These are phyloP conservation scores for Phytomonas sp. DNA, from an alignment of 208 protist species.

Conservation along the genomic window DNA sequence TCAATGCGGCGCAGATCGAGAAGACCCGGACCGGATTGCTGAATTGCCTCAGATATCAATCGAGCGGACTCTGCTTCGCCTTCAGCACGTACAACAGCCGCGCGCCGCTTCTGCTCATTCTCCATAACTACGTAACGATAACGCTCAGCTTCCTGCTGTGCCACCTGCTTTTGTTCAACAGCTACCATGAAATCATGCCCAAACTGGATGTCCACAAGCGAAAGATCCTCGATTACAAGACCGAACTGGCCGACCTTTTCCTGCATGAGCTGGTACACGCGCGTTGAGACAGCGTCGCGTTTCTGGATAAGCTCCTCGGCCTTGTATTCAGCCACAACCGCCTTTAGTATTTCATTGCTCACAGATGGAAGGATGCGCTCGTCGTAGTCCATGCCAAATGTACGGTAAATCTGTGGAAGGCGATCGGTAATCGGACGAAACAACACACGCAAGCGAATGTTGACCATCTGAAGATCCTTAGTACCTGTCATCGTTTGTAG, in stretches of 20 bases:
- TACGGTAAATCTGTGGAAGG: conserved; percentile 87
- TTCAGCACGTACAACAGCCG: conserved; percentile 91
- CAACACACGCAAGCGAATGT: conserved; percentile 88
- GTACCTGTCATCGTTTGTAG: conserved; percentile 90
- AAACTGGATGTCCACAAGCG: conserved; percentile 96
- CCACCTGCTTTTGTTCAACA: conserved; percentile 96
- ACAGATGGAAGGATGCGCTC: conserved; percentile 98
- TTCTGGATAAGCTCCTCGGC: conserved; percentile 98
- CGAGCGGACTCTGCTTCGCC: conserved; percentile 91
- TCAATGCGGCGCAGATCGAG: conserved; percentile 95
- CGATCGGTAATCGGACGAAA: conserved; percentile 78
- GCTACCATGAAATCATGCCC: conserved; percentile 93
- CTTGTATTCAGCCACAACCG: conserved; percentile 97
- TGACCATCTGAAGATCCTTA: conserved; percentile 92
- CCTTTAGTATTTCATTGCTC: conserved; percentile 92
- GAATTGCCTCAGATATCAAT: conserved; percentile 88
- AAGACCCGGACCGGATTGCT: conserved; percentile 64
- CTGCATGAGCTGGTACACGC: conserved; percentile 90
- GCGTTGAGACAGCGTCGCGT: conserved; percentile 90
- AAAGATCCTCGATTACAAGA: conserved; percentile 96
- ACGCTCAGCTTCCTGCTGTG: conserved; percentile 95
- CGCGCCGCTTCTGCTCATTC: conserved; percentile 91
- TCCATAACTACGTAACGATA: conserved; percentile 93
- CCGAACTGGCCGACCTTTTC: conserved; percentile 96
- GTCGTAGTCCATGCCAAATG: conserved; percentile 91